These are phyloP conservation scores for Anthracocystis walkeri DNA, from an alignment of 1,284 basidiomycete genomes.

Conservation along the genomic window DNA sequence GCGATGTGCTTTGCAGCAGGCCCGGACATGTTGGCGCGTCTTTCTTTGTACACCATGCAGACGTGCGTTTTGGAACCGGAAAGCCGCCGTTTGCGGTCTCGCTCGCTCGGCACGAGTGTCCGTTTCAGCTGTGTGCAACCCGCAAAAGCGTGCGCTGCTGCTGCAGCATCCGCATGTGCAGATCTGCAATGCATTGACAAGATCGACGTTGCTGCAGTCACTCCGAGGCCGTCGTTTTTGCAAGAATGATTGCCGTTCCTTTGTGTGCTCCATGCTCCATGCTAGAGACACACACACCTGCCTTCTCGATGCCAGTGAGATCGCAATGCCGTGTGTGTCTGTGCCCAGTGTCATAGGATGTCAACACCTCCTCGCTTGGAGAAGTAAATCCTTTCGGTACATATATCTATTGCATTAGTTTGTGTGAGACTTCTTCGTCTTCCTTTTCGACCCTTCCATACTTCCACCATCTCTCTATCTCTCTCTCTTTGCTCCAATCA, in stretches of 20 bases:
- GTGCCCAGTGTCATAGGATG: no score
- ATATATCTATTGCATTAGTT: slow-evolving; percentile 22
- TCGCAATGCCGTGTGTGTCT: no score
- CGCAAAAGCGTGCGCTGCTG: no score
- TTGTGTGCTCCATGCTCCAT: not conserved
- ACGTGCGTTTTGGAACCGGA: not conserved
- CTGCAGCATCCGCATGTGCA: slow-evolving; percentile 16
- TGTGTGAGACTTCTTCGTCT: not conserved
- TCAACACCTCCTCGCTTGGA: not conserved
- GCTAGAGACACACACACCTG: no score
- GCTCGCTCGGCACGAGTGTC: slow-evolving; percentile 6
- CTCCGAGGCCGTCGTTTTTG: slow-evolving; percentile 17
- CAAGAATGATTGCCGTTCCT: not conserved
- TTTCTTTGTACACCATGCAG: not conserved
- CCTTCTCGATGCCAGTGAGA: not conserved
- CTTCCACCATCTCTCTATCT: slow-evolving; percentile 13
- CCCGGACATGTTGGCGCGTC: no score
- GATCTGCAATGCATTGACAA: slow-evolving; percentile 35
- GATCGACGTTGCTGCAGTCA: slow-evolving; percentile 25
- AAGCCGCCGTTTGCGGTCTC: not conserved
- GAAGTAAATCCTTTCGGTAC: slow-evolving; percentile 9
- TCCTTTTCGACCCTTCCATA: slow-evolving; percentile 24
- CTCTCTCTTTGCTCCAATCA: slow-evolving; percentile 2
- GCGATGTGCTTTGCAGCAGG: not conserved
- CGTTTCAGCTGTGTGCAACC: slow-evolving; percentile 7